Base-by-base conservation (phyloP, 805 yeast genomes). In the Yarrowia hollandica region DNA sequence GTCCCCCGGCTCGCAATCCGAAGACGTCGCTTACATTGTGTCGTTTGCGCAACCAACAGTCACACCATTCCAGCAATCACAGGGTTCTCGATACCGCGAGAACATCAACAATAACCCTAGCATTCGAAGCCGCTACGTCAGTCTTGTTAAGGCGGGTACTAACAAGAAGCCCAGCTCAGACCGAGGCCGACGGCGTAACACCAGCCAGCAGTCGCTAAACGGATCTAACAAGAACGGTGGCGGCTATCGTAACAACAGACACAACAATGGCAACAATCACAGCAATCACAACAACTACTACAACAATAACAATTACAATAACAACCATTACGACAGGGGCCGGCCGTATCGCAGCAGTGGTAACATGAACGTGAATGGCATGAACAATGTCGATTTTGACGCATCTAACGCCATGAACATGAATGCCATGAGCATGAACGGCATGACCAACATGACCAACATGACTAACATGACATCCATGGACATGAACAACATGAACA, bases 31-130 rank as follows among this genome's bases (percentile, higher is more conserved):
- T 4, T 48, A 48, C 31, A 42, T 50, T 11, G 52, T 62, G 7
- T 58, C 65, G 23, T 61, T 63, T 14, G 65, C 60, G 10, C 62
- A 65, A 12, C 35, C 61, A 33, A 52, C 66, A 8, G 33, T 61
- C 1, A 23, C 38, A 3, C 55, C 55, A 4, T 48, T 48, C 30
- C 39, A 31, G 16, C 39, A 33, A 16, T 31, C 55, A 1, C 54
- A 46, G 28, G 34, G 55, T 10, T 48, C 55, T 1, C 39, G 55
- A 3, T 31, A 48, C 30, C 39, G 39, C 21, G 55, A 48, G 12
- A 48, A 48, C 55, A 48, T 48, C 30, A 48, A 48, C 25, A 48
- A 31, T 31, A 48, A 48, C 18, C 55, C 55, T 7, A 33, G 39
- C 14, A 48, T 48, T 18, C 30, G 55, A 2, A 31, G 39, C 30